A percentile compares a stretch with the other conserved stretches of the same genome.
Conservation (phyloP, 2,329 filamentous ascomycete species). For the Xylariomycetidae sp. region DNA sequence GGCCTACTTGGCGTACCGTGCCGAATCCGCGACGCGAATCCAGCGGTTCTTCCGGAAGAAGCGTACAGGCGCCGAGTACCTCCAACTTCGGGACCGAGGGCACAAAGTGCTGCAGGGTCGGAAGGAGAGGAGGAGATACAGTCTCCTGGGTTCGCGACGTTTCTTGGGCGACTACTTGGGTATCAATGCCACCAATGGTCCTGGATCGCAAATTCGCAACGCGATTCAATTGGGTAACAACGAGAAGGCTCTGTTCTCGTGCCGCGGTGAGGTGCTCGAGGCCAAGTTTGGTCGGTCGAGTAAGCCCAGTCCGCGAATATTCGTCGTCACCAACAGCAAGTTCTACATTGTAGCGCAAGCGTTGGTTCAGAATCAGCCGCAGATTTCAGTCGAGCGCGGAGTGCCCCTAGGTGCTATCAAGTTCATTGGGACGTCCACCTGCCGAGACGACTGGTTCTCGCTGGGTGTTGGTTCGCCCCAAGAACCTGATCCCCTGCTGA, state of each 20-base stretch:
- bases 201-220: slow-evolving; percentile 73
- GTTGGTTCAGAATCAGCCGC: slow-evolving; percentile 72
- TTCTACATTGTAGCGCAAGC: slow-evolving; percentile 86
- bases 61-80: slow-evolving; percentile 80
- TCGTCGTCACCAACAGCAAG: slow-evolving; percentile 79
- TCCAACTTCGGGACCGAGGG: slow-evolving; percentile 82
- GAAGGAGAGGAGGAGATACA: slow-evolving; percentile 89
- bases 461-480: slow-evolving; percentile 83
- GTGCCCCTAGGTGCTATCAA: slow-evolving; percentile 85
- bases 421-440: slow-evolving; percentile 71
- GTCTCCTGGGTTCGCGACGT: slow-evolving; percentile 81
- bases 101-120: slow-evolving; percentile 74
- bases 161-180: slow-evolving; percentile 96
- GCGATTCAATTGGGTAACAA: slow-evolving; percentile 64
- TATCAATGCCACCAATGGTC: slow-evolving; percentile 71
- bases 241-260: slow-evolving; percentile 82
- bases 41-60: slow-evolving; percentile 95
- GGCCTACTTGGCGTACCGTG: slow-evolving; percentile 87
- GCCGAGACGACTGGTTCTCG: slow-evolving; percentile 96
- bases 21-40: slow-evolving; percentile 87
- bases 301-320: slow-evolving; percentile 79
- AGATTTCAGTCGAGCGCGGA: slow-evolving; percentile 74
- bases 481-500: slow-evolving; percentile 88
- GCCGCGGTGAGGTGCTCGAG: slow-evolving; percentile 81
- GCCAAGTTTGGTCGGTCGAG: slow-evolving; percentile 95